Evolutionary conservation across 2,329 filamentous ascomycete species (phyloP).

Genomic region (Nemania diffusa): DNA sequence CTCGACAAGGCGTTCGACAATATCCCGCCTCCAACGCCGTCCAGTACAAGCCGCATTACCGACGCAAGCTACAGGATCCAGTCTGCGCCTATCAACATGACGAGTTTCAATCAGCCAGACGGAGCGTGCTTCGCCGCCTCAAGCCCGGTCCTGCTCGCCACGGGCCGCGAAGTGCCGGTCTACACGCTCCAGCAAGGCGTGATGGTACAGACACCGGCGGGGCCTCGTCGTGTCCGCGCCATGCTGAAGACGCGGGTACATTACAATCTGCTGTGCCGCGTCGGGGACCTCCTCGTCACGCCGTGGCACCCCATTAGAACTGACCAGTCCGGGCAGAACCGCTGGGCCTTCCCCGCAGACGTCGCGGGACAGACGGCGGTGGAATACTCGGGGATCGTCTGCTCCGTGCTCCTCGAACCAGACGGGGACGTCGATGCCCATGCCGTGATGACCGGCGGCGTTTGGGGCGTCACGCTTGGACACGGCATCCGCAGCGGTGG

Average conservation of each 20-base stretch:
- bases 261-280: constrained; percentile 55
- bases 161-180: constrained; percentile 54
- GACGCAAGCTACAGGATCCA: not conserved
- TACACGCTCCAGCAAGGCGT: constrained; percentile 58
- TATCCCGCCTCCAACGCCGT: constrained; percentile 56
- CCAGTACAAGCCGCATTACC: constrained; percentile 30
- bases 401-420: constrained; percentile 66
- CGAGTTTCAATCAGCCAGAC: constrained; percentile 53
- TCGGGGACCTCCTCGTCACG: constrained; percentile 63
- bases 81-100: not conserved
- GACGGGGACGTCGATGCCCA: constrained; percentile 59
- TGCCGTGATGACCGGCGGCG: constrained; percentile 58
- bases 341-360: constrained; percentile 61
- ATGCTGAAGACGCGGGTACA: constrained; percentile 62
- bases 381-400: constrained; percentile 63
- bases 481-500: constrained; percentile 60
- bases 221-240: constrained; percentile 59
- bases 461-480: constrained; percentile 68
- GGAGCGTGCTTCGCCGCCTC: constrained; percentile 65
- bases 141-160: constrained; percentile 58
- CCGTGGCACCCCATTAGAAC: constrained; percentile 67
- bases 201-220: constrained; percentile 61
- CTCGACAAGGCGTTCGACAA: constrained; percentile 62
- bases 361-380: constrained; percentile 48
- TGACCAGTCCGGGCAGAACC: constrained; percentile 40